Conservation (phyloP, 768 basidiomycete species). For the Leccinum olivaceopallidum region DNA sequence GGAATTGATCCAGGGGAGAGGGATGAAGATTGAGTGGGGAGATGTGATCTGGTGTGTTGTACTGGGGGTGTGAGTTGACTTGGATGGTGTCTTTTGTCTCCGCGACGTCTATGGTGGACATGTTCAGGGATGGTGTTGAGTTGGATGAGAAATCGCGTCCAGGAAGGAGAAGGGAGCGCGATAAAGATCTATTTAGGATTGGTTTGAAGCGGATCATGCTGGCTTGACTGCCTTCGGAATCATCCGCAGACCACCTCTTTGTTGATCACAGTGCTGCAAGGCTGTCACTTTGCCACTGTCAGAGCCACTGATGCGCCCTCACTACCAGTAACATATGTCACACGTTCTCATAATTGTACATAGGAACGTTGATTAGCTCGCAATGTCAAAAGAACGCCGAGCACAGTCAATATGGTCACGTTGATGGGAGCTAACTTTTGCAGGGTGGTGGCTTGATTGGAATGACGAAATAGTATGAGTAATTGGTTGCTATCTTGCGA, state of each 20-base stretch:
- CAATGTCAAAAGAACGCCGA: background rate
- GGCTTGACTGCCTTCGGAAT: background rate
- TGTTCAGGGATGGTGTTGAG: slow-evolving; percentile 10
- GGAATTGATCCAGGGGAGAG: slow-evolving; percentile 84
- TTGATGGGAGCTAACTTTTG: background rate
- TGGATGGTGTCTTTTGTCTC: slow-evolving; percentile 55
- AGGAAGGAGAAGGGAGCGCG: slow-evolving; percentile 1
- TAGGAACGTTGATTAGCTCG: background rate
- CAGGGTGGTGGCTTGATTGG: background rate
- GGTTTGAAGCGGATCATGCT: slow-evolving; percentile 11
- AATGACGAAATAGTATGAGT: slow-evolving; percentile 17
- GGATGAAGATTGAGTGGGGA: slow-evolving; percentile 60
- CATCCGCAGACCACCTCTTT: background rate
- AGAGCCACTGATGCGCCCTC: background rate
- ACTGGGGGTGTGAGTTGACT: slow-evolving; percentile 77
- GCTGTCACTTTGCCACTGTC: background rate
- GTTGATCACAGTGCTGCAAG: no score
- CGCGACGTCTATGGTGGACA: slow-evolving; percentile 36
- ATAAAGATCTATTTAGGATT: slow-evolving; percentile 15
- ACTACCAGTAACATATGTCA: background rate
- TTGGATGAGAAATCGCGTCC: background rate
- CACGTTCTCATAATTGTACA: background rate
- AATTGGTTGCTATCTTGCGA: slow-evolving; percentile 27
- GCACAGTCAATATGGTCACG: background rate
- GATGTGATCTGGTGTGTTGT: slow-evolving; percentile 64